Base-by-base conservation (phyloP, 768 basidiomycete species). In the Psilocybe tampanensis region DNA sequence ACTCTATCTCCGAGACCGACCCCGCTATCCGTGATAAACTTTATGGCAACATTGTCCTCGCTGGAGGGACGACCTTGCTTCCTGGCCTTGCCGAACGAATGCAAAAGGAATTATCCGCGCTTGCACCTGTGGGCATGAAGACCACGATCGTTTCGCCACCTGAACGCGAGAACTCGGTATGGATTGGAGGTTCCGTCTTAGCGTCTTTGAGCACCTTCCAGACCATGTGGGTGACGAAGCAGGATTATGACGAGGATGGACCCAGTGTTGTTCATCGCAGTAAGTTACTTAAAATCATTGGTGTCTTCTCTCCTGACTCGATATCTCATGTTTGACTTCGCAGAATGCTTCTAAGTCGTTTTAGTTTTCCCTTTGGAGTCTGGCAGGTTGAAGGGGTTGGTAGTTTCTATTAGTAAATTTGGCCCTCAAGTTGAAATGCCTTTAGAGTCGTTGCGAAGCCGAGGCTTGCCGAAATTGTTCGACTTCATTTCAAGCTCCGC, bases 201-300 rank as follows among this genome's bases (percentile, higher is more conserved):
- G 94, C 94, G 48, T 94, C 92, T 32, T 84, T 97, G 52, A 90
- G 86, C 70, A 95, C 94, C 66, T 97, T 97, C 94, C 94, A 96
- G 82, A 95, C 95, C 71, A 78, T 95, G 76, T 97, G 95, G 94
- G 89, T 90, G 75, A 87, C 88, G 56, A 92, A 93, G 76, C 90
- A 93, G 68, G 94, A 95, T 77, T 95, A 94, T 76, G 93, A 94
- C 72, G 93, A 92, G 74, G 82, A 81, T 54, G 89, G 89, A 48
- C 89, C 89, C 59, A 86, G 83, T 55, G 90, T 91, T 61, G 88
- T 90, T 52, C 63, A 64, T 41, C 67, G 67, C 64, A 68, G 67
- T 68, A 48, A 29, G 67, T 68, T 17, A n/a, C n/a, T n/a, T n/a
- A n/a, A n/a, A n/a, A n/a, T n/a, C n/a, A n/a, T n/a, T n/a, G n/a